Evolutionary conservation across 2,329 filamentous ascomycete genomes (phyloP).

Genomic region (Malbranchea zuffiana): DNA sequence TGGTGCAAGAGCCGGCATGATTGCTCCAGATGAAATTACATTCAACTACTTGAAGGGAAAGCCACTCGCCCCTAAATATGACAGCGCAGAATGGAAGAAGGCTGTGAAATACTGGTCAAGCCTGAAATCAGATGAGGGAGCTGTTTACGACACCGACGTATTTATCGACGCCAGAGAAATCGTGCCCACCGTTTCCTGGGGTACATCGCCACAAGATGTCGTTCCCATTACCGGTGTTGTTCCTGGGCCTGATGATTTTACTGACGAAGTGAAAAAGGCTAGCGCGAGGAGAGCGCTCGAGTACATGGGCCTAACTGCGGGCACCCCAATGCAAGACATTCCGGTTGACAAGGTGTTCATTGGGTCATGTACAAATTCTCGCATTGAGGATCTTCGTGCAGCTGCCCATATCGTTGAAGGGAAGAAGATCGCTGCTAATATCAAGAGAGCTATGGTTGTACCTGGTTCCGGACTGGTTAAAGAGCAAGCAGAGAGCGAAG

Average conservation of each 20-base stretch:
- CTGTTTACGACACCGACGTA: constrained; percentile 81
- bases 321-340: constrained; percentile 87
- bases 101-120: constrained; percentile 80
- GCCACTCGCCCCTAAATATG: constrained; percentile 74
- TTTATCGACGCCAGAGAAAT: constrained; percentile 90
- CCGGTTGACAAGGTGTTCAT: constrained; percentile 93
- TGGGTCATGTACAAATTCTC: constrained; percentile 92
- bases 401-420: constrained; percentile 80
- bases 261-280: constrained; percentile 66
- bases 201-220: constrained; percentile 91
- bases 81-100: constrained; percentile 79
- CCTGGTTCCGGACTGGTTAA: constrained; percentile 93
- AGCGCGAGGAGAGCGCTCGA: constrained; percentile 72
- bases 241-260: constrained; percentile 78
- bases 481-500: constrained; percentile 79
- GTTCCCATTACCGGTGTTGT: constrained; percentile 88
- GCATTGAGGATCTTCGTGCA: constrained; percentile 87
- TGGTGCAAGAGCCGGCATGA: constrained; percentile 90
- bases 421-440: constrained; percentile 72
- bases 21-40: constrained; percentile 86
- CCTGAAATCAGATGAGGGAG: constrained; percentile 73
- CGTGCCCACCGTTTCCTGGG: constrained; percentile 87
- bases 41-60: constrained; percentile 91
- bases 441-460: constrained; percentile 92
- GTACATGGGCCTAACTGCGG: constrained; percentile 88